Base-by-base conservation (phyloP, 345 rosid genomes). In the Eucalyptus erythrocorys region DNA sequence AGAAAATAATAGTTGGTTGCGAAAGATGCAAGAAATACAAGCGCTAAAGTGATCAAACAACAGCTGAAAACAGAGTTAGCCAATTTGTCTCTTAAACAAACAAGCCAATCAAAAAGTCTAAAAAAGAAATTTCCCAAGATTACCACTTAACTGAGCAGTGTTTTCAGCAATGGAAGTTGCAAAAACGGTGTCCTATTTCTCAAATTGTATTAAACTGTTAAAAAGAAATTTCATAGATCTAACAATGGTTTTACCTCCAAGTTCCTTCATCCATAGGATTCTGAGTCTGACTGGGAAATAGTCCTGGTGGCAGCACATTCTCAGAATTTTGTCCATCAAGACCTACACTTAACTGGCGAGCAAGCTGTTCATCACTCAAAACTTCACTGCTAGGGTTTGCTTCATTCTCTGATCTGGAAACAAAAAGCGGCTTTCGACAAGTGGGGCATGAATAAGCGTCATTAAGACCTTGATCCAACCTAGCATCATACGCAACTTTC, bases 381-480 rank as follows among this genome's bases (percentile, higher is more conserved):
- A 92, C 92, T 88, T 95, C 99, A 50, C 92, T 51, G 68, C 37
- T 95, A 87, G 90, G 92, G 87, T 82, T 93, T 84, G 90, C 91
- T 91, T 95, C 97, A 91, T 84, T 95, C 93, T 94, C 99, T 71
- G 90, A 87, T 93, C 98, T 92, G 53, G 93, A 93, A 59, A 90
- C 93, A 92, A 98, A 94, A 91, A 98, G 98, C 37, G 99, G 99
- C 94, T 98, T 98, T 87, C 99, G 95, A 94, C 99, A 98, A 50
- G 98, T 97, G 86, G 99, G 99, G 87, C 99, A 98, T 27, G 99
- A 97, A 89, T 97, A 97, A 89, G 90, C 95, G 59, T 97, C 99
- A 90, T 93, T 98, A 87, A 95, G 94, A 91, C 99, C 98, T 94
- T 98, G 99, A 93, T 98, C 99, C 95, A 98, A 91, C 99, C 99